Evolutionary conservation across 352 stramenopile species (phyloP), one percentile per base, ranked within the genome.

Genomic region (Globisporangium spiculum): DNA sequence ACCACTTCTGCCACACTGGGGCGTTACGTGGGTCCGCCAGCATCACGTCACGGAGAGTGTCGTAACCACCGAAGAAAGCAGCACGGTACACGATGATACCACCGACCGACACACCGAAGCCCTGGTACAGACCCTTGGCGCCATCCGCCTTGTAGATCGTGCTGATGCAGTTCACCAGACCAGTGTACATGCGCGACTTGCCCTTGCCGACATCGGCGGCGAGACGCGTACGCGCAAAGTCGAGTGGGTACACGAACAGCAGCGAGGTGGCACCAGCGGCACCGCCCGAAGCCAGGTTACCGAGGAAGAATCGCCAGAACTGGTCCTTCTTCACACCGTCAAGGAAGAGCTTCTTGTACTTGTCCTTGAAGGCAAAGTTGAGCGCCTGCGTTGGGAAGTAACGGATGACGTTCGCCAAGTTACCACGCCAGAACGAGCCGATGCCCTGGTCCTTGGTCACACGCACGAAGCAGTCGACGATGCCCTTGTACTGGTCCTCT

Each of bases 81-180:
- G 96, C 97, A 89, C 97, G 96, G 96, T 99, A 99, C 70, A 98
- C 94, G 73, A 99, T 99, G 82, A 97, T 99, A 93, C 98, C 98
- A 81, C 96, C 87, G 64, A 99, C 90, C 60, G 97, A 99, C 57
- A 99, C 91, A 77, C 96, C 97, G 73, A 99, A 99, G 81, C 98
- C 98, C 77, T 99, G 98, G 94, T 99, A 99, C 60, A 99, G 86
- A 59, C 91, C 91, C 65, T 85, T 75, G 32, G 97, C 38, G 58
- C 97, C 97, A 71, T 95, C 88, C 41, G 77, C 78, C 84, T 96
- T 96, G 88, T 92, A 96, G 74, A 98, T 99, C 77, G 98, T 98
- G 63, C 78, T 86, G 63, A 99, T 80, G 81, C 97, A 99, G 93
- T 99, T 98, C 58, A 84, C 70, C 60, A 99, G 88, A 75, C 98